Base-by-base conservation (phyloP, 257 asterid genomes). In the Petunia secreta region DNA sequence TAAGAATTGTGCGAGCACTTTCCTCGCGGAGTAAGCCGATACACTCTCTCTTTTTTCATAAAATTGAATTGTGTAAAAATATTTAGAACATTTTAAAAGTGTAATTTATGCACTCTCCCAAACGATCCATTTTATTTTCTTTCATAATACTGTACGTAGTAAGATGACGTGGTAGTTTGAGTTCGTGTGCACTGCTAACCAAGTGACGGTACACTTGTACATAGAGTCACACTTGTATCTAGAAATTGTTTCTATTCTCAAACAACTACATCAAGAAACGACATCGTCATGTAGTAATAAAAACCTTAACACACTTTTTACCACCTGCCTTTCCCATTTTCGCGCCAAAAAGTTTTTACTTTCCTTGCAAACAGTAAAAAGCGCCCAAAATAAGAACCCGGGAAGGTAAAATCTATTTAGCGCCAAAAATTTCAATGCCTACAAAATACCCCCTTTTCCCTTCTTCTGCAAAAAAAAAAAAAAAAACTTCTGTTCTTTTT, bases 351-450 rank as follows among this genome's bases (percentile, higher is more conserved):
- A 48, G 36, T 57, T 53, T 52, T 81, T 6, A 57, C 65, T 36
- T 41, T 34, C 43, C 75, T 13, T 62, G 43, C 34, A 0, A 50
- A 52, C 57, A 52, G 57, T 10, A 4, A 52, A 52, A 52, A 60
- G 82, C 87, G 85, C 91, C 87, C 74, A 77, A 75, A 53, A 10
- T 50, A 14, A 63, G 66, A 6, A 55, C 68, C 82, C 68, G 80
- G 73, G 63, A 69, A 2, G 57, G 43, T 53, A 60, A 4, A 52
- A 71, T 7, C 39, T 10, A 40, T 71, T 25, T 84, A 77, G 82
- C 89, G 89, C 90, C 89, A 84, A 85, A 55, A 44, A 7, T 37
- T 52, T 37, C 1, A 54, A 41, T 44, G 15, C 39, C 69, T 66
- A 60, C 67, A 65, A 58, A 76, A 15, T 39, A 48, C 25, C 82